Conservation (phyloP, 768 basidiomycete genomes). For the Amyloporia xantha region DNA sequence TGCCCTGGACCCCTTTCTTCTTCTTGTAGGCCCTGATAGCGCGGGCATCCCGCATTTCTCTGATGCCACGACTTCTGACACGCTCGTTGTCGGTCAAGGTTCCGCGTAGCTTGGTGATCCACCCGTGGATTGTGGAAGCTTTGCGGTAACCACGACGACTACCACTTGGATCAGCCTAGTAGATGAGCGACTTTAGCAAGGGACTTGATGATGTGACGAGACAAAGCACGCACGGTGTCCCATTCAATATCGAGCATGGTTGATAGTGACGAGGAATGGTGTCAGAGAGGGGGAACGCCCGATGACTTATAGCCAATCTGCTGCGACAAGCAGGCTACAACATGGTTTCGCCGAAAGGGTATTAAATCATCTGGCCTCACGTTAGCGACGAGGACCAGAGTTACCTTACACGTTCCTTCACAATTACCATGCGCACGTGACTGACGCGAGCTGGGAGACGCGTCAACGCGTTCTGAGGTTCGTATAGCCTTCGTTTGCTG, state of each 20-base stretch:
- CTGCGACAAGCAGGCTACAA: neutral
- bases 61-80: conserved; percentile 53
- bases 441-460: no score
- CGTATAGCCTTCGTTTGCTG: no score
- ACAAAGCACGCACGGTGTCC: conserved; percentile 8
- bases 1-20: neutral
- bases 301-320: neutral
- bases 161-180: conserved; percentile 1
- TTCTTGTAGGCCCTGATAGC: conserved; percentile 21
- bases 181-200: neutral
- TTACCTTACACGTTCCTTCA: no score
- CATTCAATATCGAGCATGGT: conserved; percentile 4
- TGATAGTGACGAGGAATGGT: conserved; percentile 1
- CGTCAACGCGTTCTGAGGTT: no score
- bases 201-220: neutral
- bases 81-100: conserved; percentile 59
- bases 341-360: neutral
- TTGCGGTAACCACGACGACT: conserved; percentile 11
- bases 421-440: no score
- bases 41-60: conserved; percentile 59
- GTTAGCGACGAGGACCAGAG: no score
- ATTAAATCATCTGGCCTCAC: no score
- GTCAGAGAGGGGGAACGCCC: neutral
- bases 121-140: conserved; percentile 60
- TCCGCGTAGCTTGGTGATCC: conserved; percentile 74